Evolutionary conservation across 2,329 filamentous ascomycete genomes (phyloP).

Genomic region (Verticillium zaregamsianum): DNA sequence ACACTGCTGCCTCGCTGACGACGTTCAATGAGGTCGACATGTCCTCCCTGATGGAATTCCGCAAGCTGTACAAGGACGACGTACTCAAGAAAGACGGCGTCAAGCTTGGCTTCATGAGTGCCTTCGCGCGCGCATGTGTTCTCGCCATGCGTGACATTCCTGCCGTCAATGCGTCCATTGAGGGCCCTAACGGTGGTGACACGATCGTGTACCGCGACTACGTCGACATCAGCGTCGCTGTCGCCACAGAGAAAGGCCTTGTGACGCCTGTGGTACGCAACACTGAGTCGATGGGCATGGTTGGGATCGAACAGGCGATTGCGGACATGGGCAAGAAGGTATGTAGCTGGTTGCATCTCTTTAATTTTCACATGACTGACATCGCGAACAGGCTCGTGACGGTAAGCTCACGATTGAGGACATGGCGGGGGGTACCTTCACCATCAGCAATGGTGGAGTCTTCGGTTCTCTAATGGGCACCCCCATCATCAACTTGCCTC

Average conservation of each 20-base stretch:
- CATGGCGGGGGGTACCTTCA: conserved; percentile 98
- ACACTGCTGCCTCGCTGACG: conserved; percentile 93
- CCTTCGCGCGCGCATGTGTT: conserved; percentile 85
- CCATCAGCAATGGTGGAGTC: conserved; percentile 94
- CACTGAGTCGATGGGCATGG: conserved; percentile 79
- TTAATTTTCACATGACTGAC: not conserved
- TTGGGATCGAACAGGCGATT: conserved; percentile 86
- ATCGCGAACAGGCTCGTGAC: conserved; percentile 68
- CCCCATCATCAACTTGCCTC: conserved; percentile 95
- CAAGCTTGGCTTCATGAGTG: conserved; percentile 99
- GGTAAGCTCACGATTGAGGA: conserved; percentile 98
- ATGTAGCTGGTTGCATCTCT: conserved; percentile 12
- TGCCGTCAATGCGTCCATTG: conserved; percentile 92
- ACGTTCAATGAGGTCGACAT: conserved; percentile 99
- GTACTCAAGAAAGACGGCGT: conserved; percentile 93
- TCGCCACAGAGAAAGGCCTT: conserved; percentile 94
- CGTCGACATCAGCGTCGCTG: conserved; percentile 94
- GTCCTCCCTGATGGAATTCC: conserved; percentile 95
- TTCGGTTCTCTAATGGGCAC: conserved; percentile 98
- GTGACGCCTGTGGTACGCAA: conserved; percentile 97
- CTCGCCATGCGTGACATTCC: conserved; percentile 95
- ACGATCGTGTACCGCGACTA: conserved; percentile 98
- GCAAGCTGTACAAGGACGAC: conserved; percentile 96
- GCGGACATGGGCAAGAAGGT: conserved; percentile 91
- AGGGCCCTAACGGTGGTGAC: conserved; percentile 90